A percentile compares a stretch with the other conserved stretches of the same genome.
Evolutionary conservation across 2,329 filamentous ascomycete genomes (phyloP).

Genomic region (Xylariaceae sp.): DNA sequence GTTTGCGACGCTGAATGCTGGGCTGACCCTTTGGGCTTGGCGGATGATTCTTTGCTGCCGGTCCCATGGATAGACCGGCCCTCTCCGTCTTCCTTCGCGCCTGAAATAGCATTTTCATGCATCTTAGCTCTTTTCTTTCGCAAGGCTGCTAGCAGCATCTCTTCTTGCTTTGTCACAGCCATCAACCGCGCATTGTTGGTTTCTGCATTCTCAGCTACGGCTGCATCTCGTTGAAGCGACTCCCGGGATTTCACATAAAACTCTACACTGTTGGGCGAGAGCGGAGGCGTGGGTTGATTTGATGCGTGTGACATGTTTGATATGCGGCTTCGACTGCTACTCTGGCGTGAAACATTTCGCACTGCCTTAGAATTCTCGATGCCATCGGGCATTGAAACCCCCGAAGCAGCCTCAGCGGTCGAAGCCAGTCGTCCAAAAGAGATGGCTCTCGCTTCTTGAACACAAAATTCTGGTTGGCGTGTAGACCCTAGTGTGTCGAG

Average conservation of each 20-base stretch:
- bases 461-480: constrained; percentile 28
- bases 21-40: not conserved
- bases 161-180: constrained; percentile 57
- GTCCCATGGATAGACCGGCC: not conserved
- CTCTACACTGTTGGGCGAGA: constrained; percentile 52
- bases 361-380: constrained; percentile 6
- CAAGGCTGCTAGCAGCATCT: constrained; percentile 56
- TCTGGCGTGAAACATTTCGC: constrained; percentile 11
- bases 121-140: constrained; percentile 56
- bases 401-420: constrained; percentile 25
- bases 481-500: constrained; percentile 32
- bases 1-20: not conserved
- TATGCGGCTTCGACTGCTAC: constrained; percentile 10
- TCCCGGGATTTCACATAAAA: constrained; percentile 42
- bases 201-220: constrained; percentile 22
- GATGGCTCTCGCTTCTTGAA: constrained; percentile 41
- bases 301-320: constrained; percentile 29
- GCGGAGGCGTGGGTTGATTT: constrained; percentile 47
- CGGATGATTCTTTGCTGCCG: not conserved
- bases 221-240: constrained; percentile 32
- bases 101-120: constrained; percentile 46
- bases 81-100: constrained; percentile 37
- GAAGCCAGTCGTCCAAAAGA: constrained; percentile 35
- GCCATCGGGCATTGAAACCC: constrained; percentile 16
- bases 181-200: constrained; percentile 46